Evolutionary conservation across 306 rosid species (phyloP).

Genomic region (Canavalia ensiformis): DNA sequence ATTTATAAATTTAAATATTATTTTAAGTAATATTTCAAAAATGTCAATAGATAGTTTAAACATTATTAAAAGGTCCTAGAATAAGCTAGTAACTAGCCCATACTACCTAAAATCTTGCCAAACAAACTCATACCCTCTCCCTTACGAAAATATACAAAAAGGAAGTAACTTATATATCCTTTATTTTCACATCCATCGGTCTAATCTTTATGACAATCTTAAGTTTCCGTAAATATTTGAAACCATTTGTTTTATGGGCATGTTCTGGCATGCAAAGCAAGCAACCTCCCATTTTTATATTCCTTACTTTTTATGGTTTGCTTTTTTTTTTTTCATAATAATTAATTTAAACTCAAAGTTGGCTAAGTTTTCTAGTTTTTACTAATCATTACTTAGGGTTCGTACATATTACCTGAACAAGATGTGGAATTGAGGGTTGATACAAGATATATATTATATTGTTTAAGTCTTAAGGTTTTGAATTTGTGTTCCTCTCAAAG

Average conservation of each 20-base stretch:
- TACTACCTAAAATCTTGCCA: too few relatives aligned
- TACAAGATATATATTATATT: slow-evolving; percentile 29
- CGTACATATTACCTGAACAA: slow-evolving; percentile 30
- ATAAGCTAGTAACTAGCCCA: too few relatives aligned
- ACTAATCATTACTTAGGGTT: slow-evolving; percentile 31
- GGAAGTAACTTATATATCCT: neutral
- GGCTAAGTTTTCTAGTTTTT: neutral
- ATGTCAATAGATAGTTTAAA: too few relatives aligned
- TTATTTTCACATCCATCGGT: neutral
- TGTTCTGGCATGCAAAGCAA: slow-evolving; percentile 39
- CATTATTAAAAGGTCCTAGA: too few relatives aligned
- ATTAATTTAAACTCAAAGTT: slow-evolving; percentile 33
- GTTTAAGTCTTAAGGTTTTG: slow-evolving; percentile 11
- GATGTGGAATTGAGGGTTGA: slow-evolving; percentile 38
- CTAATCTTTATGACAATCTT: neutral
- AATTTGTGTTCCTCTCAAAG: slow-evolving; percentile 40
- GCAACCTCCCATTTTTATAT: slow-evolving; percentile 33
- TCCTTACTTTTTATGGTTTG: slow-evolving; percentile 21
- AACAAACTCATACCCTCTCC: neutral
- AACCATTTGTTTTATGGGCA: neutral
- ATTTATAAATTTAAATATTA: too few relatives aligned
- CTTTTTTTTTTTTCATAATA: slow-evolving; percentile 19
- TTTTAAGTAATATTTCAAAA: too few relatives aligned
- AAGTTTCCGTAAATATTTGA: slow-evolving; percentile 6
- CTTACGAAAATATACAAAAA: neutral